phyloP scores from a whole-genome alignment of 129 eudicot genomes.

The carrot (Daucus carota) region DH1_v3.0 NC_030383.2:3656001-3656500 shows the following conservation, averaged over 20 bases:
- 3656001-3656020: not conserved
- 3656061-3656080: not conserved
- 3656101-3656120: not conserved
- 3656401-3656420: slow-evolving; percentile 37
- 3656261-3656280: slow-evolving; percentile 4
- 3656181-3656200: slow-evolving; percentile 47
- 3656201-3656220: slow-evolving; percentile 44
- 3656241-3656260: slow-evolving; percentile 15
- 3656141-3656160: slow-evolving; percentile 67
- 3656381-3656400: slow-evolving; percentile 57
- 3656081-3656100: not conserved
- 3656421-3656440: not conserved
- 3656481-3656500: not conserved
- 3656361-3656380: slow-evolving; percentile 47
- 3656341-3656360: slow-evolving; percentile 21
- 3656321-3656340: slow-evolving; percentile 10
- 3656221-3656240: slow-evolving; percentile 51
- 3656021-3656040: not conserved
- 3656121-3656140: not conserved
- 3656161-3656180: slow-evolving; percentile 56
- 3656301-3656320: slow-evolving; percentile 11
- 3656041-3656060: not conserved
- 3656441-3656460: not conserved
- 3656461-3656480: not conserved
- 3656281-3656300: not conserved